A percentile compares a stretch with the other conserved stretches of the same genome.
Evolutionary conservation across 2,329 filamentous ascomycete genomes (phyloP).

Genomic region (Xylaria sp.): DNA sequence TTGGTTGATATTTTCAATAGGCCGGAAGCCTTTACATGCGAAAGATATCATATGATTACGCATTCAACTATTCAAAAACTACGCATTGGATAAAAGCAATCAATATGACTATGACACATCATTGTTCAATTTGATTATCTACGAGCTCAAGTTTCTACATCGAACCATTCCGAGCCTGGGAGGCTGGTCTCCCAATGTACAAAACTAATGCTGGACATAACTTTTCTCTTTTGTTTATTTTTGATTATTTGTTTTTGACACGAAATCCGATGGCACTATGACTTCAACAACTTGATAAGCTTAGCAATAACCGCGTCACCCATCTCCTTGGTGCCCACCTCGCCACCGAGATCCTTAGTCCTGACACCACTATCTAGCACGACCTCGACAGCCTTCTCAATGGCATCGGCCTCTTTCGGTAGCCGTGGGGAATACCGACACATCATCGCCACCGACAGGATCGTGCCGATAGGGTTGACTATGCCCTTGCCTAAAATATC

Average conservation of each 20-base stretch:
- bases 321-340: slow-evolving; percentile 76
- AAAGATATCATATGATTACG: neutral
- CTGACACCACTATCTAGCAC: slow-evolving; percentile 82
- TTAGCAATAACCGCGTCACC: slow-evolving; percentile 81
- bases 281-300: slow-evolving; percentile 73
- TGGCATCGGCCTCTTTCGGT: slow-evolving; percentile 77
- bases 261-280: slow-evolving; percentile 22
- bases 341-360: slow-evolving; percentile 88
- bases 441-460: slow-evolving; percentile 95
- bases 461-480: slow-evolving; percentile 91
- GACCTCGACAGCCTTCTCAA: slow-evolving; percentile 83
- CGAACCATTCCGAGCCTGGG: no score
- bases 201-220: neutral
- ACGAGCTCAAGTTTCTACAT: neutral
- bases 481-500: slow-evolving; percentile 93
- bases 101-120: neutral
- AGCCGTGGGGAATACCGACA: slow-evolving; percentile 89
- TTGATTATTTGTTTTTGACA: neutral
- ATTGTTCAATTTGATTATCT: neutral
- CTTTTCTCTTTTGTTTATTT: neutral
- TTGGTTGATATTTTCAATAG: neutral
- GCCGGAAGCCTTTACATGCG: neutral
- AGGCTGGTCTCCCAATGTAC: no score
- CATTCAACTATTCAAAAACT: neutral
- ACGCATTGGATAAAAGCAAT: neutral